Base-by-base conservation (phyloP, 176 grass and related monocot species). In the Eragrostis curvula region DNA sequence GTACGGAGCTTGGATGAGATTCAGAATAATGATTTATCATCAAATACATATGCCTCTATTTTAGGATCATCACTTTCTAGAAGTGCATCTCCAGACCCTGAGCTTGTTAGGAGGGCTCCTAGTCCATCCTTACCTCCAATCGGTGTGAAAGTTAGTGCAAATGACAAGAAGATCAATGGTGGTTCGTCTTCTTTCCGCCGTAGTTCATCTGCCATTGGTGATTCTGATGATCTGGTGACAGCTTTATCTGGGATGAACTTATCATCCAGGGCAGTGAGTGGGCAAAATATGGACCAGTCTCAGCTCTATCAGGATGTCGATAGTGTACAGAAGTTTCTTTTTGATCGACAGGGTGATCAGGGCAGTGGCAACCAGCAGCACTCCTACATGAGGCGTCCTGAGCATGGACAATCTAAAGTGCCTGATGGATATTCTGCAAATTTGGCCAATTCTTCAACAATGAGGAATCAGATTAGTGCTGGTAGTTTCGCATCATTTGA, bases 221-320 rank as follows among this genome's bases (percentile, higher is more conserved):
- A 84, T 89, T 68, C 73, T 66, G 84, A 92, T 84, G 82, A 93
- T 80, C 69, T 97, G 16, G 65, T 84, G 17, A 80, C 91, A 16
- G 73, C 87, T 81, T 79, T 97, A 79, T 97, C 91, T 86, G 81
- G 89, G 21, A 85, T 97, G 81, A 93, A 66, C 78, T 79, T 93
- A 27, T 80, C 87, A 5, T 81, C 87, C 8, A 79, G 71, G 68
- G 64, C 85, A 59, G 67, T 62, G 36, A 84, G 81, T 87, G 84
- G 85, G 71, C 77, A 87, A 56, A 24, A 74, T 56, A 75, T 70
- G 61, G 81, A 81, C 9, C 87, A 87, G 20, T 93, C 91, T 51
- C 89, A 90, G 64, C 79, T 97, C 50, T 92, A 91, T 48, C 87
- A 90, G 80, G 91, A 90, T 78, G 82, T 90, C 45, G 87, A 89